phyloP scores from a whole-genome alignment of 2,329 filamentous ascomycete genomes.

The Aspergillus caelatus region DNA sequence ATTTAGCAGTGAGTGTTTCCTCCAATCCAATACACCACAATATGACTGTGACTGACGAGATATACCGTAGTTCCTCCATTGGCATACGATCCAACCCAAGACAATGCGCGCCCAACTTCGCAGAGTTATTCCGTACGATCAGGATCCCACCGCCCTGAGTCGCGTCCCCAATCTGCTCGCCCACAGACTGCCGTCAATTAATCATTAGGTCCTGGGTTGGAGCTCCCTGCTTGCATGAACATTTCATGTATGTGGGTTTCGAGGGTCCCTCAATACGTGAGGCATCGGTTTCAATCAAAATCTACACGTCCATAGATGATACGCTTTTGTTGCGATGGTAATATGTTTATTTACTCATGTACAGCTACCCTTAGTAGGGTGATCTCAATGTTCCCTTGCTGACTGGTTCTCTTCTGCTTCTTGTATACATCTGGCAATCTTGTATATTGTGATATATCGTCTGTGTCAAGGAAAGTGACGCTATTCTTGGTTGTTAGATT shows the following conservation, averaged over 20 bases:
- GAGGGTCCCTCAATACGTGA: neutral
- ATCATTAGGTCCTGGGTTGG: neutral
- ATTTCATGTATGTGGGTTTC: neutral
- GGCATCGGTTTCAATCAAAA: neutral
- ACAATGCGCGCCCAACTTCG: conserved; percentile 16
- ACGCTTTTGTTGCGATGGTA: neutral
- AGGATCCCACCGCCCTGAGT: conserved; percentile 15
- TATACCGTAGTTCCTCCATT: conserved; percentile 23
- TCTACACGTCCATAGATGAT: neutral
- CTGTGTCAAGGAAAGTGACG: neutral
- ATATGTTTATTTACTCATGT: neutral
- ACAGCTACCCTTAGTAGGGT: neutral
- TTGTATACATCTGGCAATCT: neutral
- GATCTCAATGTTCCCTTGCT: neutral
- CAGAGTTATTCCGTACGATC: conserved; percentile 19
- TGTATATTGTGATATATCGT: neutral
- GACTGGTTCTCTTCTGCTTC: neutral
- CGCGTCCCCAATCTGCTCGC: conserved; percentile 15
- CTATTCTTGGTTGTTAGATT: neutral
- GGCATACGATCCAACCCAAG: conserved; percentile 14
- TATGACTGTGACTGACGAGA: conserved; percentile 8
- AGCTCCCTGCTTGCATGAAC: neutral
- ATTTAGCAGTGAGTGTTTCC: conserved; percentile 47
- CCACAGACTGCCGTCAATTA: conserved; percentile 19
- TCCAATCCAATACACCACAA: neutral